Base-by-base conservation (phyloP, 73 alveolate genomes). In the Stentor roeselii region DNA sequence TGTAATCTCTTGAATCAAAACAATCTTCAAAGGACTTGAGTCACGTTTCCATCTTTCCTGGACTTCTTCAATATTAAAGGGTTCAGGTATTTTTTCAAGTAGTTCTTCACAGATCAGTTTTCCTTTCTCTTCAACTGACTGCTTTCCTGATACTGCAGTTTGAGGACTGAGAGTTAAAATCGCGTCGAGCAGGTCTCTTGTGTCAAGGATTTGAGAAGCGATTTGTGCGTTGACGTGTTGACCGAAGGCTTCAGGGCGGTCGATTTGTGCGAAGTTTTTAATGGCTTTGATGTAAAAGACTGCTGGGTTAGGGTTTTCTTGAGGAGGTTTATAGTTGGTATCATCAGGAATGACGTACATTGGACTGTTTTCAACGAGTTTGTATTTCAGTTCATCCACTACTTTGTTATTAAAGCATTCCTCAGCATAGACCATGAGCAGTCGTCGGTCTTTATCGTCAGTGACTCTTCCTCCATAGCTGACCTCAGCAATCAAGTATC, bases 381-480 rank as follows among this genome's bases (percentile, higher is more conserved):
- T 92, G 91, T 93, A 90, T 60, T 83, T 87, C 32, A 78, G 91
- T 2, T 86, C 86, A 1, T 86, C 88, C 58, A 87, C 60, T 32
- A 90, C 42, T 14, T 59, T 40, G 37, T 78, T 89, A 41, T 87
- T 60, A 90, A 92, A 90, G 82, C 91, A 75, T 60, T 89, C 96
- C 67, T 84, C 86, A 35, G 93, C 93, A 58, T 88, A 87, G 11
- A 88, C 94, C 82, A 86, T 85, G 75, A 97, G 93, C 42, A 97
- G 93, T 83, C 98, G 95, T 85, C 97, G 93, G 89, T 97, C 99
- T 82, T 96, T 92, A 82, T 96, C 99, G 88, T 97, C 99, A 0
- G 99, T 97, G 39, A 97, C 99, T 77, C 99, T 91, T 14, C 99
- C 99, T 34, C 99, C 99, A 78, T 97, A 97, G 87, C 75, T 37